Conservation (phyloP, 176 grass and related monocot species). For the Aegilops sharonensis region DNA sequence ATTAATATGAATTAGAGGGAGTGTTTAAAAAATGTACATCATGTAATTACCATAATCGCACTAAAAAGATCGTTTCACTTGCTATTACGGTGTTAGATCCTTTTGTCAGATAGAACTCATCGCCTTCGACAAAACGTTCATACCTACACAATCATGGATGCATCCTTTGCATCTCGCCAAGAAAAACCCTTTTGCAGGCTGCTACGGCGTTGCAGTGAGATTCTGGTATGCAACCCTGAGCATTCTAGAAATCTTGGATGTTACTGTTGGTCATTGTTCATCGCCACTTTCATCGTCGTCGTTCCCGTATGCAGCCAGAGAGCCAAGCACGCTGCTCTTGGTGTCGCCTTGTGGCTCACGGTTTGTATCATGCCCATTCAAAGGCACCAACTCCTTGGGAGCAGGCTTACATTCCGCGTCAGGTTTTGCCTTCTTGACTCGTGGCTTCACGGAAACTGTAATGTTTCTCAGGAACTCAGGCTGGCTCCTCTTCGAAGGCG, state of each 20-base stretch:
- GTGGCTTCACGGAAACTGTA: conserved; percentile 84
- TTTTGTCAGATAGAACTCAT: not conserved
- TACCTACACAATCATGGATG: not conserved
- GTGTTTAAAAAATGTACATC: too few species aligned
- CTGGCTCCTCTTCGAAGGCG: conserved; percentile 55
- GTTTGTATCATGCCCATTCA: conserved; percentile 25
- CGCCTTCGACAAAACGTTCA: not conserved
- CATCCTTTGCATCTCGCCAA: not conserved
- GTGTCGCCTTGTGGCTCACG: conserved; percentile 26
- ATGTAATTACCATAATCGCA: too few species aligned
- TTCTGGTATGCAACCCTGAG: not conserved
- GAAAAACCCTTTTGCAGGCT: not conserved
- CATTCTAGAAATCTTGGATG: not conserved
- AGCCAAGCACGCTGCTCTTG: conserved; percentile 18
- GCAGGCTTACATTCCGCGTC: conserved; percentile 23
- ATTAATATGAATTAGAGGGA: too few species aligned
- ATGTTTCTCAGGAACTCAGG: conserved; percentile 55
- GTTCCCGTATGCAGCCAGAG: conserved; percentile 61
- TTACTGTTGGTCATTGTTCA: conserved; percentile 25
- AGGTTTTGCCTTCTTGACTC: conserved; percentile 79
- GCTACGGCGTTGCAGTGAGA: not conserved
- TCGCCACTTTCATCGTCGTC: conserved; percentile 64
- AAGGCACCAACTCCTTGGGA: conserved; percentile 4
- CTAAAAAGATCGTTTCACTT: too few species aligned
- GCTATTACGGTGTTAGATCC: too few species aligned